Percentiles rank a stretch among this genome's conserved stretches.
Conservation (phyloP, 768 basidiomycete genomes). For the Agrocybe praecox region DNA sequence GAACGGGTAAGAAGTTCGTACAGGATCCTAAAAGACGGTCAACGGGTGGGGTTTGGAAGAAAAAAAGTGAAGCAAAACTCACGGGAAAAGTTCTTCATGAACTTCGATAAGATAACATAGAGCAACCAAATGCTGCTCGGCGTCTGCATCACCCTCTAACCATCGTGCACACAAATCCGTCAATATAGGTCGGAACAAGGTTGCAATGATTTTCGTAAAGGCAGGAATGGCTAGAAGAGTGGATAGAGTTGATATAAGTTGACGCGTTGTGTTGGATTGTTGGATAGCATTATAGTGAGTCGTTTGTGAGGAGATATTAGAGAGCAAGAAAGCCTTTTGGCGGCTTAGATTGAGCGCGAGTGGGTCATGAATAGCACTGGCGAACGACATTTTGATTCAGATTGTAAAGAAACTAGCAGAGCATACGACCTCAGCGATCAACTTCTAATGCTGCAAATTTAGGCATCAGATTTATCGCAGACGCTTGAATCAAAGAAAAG, state of each 20-base stretch:
- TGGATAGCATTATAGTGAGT: slow-evolving; percentile 38
- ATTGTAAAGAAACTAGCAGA: slow-evolving; percentile 8
- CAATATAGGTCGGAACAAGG: slow-evolving; percentile 74
- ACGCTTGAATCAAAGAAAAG: neutral
- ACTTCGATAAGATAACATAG: slow-evolving; percentile 66
- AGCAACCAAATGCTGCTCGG: slow-evolving; percentile 51
- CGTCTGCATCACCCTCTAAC: slow-evolving; percentile 53
- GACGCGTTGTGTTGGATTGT: slow-evolving; percentile 36
- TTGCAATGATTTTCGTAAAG: slow-evolving; percentile 64
- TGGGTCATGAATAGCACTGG: slow-evolving; percentile 51
- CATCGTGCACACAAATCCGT: slow-evolving; percentile 83
- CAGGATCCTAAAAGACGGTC: slow-evolving; percentile 48
- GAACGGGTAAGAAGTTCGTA: slow-evolving; percentile 49
- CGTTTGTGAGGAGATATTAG: slow-evolving; percentile 44
- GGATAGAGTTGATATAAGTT: slow-evolving; percentile 60
- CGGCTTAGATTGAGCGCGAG: slow-evolving; percentile 57
- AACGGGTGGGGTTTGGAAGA: neutral
- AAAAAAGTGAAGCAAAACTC: slow-evolving; percentile 32
- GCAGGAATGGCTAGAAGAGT: slow-evolving; percentile 59
- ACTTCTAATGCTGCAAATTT: slow-evolving; percentile 6
- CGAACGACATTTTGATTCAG: slow-evolving; percentile 23
- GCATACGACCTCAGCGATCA: neutral
- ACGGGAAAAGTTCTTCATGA: slow-evolving; percentile 77
- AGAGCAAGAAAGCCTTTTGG: slow-evolving; percentile 52
- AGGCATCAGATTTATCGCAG: neutral